phyloP scores from a whole-genome alignment of 805 yeast genomes.

The Cyberlindnera americana region DNA sequence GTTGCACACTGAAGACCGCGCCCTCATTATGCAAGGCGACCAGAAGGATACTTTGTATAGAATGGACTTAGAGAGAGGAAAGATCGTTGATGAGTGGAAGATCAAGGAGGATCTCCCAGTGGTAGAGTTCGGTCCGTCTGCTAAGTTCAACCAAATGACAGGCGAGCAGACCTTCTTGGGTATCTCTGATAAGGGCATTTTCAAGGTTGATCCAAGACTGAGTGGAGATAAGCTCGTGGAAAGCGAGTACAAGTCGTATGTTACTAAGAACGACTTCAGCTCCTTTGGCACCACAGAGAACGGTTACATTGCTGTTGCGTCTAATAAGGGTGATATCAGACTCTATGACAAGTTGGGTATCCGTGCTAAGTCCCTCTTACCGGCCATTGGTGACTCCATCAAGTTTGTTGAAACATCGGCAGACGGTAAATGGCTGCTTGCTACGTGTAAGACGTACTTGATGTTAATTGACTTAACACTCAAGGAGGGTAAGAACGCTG shows the following conservation, averaged over 20 bases:
- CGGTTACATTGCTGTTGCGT: slow-evolving; percentile 76
- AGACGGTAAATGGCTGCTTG: slow-evolving; percentile 79
- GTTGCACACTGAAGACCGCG: slow-evolving; percentile 73
- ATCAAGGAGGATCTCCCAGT: slow-evolving; percentile 46
- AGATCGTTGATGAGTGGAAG: slow-evolving; percentile 84
- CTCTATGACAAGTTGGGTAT: slow-evolving; percentile 70
- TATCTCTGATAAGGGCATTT: slow-evolving; percentile 58
- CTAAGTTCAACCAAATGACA: slow-evolving; percentile 70
- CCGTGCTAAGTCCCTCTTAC: slow-evolving; percentile 73
- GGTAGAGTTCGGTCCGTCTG: slow-evolving; percentile 62
- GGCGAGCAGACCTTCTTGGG: slow-evolving; percentile 75
- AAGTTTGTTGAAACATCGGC: slow-evolving; percentile 66
- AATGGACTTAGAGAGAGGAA: slow-evolving; percentile 78
- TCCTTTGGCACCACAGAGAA: slow-evolving; percentile 56
- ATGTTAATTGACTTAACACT: slow-evolving; percentile 65
- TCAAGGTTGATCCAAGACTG: slow-evolving; percentile 79
- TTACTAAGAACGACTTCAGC: slow-evolving; percentile 33
- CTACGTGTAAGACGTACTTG: slow-evolving; percentile 72
- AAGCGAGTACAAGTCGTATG: slow-evolving; percentile 50
- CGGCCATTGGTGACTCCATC: slow-evolving; percentile 78
- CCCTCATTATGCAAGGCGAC: slow-evolving; percentile 62
- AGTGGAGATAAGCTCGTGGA: slow-evolving; percentile 55
- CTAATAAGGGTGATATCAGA: slow-evolving; percentile 70
- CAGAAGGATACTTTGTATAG: slow-evolving; percentile 50
- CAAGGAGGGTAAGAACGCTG: slow-evolving; percentile 57